Conservation (phyloP, 2,329 filamentous ascomycete species). For the Sporothrix phasma region DNA sequence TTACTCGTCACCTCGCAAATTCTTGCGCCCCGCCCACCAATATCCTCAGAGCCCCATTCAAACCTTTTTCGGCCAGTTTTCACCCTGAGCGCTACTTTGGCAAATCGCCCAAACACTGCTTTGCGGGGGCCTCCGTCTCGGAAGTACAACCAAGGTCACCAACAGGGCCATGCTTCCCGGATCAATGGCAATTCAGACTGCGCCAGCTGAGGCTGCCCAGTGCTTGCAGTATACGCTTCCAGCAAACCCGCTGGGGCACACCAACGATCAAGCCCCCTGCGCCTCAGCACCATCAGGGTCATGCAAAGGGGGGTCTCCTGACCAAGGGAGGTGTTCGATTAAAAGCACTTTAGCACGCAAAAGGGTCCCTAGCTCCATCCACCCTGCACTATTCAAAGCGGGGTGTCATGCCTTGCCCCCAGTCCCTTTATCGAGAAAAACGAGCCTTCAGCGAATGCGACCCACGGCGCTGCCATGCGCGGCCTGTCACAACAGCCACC, state of each 20-base stretch:
- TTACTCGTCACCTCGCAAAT: slow-evolving; percentile 39
- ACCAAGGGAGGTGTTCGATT: slow-evolving; percentile 48
- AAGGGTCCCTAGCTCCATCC: no score
- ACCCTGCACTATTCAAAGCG: no score
- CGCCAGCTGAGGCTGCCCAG: slow-evolving; percentile 47
- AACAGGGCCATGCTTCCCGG: slow-evolving; percentile 65
- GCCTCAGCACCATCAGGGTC: slow-evolving; percentile 52
- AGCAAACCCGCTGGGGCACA: slow-evolving; percentile 50
- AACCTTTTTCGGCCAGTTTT: slow-evolving; percentile 28
- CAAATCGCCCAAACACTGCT: slow-evolving; percentile 24
- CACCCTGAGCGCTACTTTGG: slow-evolving; percentile 23
- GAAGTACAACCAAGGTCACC: slow-evolving; percentile 64
- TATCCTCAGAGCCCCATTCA: slow-evolving; percentile 25
- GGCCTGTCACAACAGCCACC: slow-evolving; percentile 34
- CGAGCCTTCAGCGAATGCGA: slow-evolving; percentile 42
- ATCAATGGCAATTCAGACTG: slow-evolving; percentile 66
- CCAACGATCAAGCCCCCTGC: slow-evolving; percentile 55
- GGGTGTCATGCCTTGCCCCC: no score
- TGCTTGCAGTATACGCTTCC: slow-evolving; percentile 65
- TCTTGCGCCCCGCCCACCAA: slow-evolving; percentile 27
- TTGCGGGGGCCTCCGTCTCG: slow-evolving; percentile 27
- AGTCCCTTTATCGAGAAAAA: slow-evolving; percentile 5
- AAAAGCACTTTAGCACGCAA: no score
- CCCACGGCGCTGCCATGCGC: slow-evolving; percentile 22
- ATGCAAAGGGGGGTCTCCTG: slow-evolving; percentile 45